Evolutionary conservation across 2,329 filamentous ascomycete genomes (phyloP).

Genomic region (Didymella glomerata): DNA sequence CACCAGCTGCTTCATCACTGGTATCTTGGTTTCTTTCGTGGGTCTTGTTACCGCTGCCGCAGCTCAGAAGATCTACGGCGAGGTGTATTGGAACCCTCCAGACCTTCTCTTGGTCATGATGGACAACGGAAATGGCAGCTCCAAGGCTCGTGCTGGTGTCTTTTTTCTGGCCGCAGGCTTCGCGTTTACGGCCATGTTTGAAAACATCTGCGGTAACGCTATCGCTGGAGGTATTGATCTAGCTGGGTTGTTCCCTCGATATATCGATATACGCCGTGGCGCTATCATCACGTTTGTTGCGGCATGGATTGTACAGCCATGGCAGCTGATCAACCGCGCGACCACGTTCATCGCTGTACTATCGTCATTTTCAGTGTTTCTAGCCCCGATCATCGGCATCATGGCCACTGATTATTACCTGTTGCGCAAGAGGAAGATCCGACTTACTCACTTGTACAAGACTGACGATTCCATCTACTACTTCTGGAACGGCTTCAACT

Average conservation of each 20-base stretch:
- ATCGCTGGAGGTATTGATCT: slow-evolving; percentile 50
- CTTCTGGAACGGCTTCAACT: slow-evolving; percentile 57
- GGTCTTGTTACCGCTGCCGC: slow-evolving; percentile 55
- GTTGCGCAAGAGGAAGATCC: slow-evolving; percentile 46
- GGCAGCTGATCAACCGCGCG: slow-evolving; percentile 50
- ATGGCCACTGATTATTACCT: slow-evolving; percentile 53
- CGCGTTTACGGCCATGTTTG: slow-evolving; percentile 52
- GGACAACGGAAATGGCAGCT: slow-evolving; percentile 54
- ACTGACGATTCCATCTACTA: slow-evolving; percentile 52
- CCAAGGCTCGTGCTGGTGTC: slow-evolving; percentile 46
- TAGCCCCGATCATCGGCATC: slow-evolving; percentile 52
- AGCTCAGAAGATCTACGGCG: slow-evolving; percentile 49
- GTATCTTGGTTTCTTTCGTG: slow-evolving; percentile 54
- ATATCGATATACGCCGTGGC: slow-evolving; percentile 48
- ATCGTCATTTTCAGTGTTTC: slow-evolving; percentile 55
- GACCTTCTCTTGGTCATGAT: slow-evolving; percentile 58
- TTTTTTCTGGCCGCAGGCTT: slow-evolving; percentile 51
- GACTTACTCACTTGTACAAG: slow-evolving; percentile 51
- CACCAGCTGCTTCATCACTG: slow-evolving; percentile 52
- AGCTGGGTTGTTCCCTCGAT: slow-evolving; percentile 45
- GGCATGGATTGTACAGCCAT: slow-evolving; percentile 49
- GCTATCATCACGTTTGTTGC: slow-evolving; percentile 49
- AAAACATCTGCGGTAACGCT: slow-evolving; percentile 51
- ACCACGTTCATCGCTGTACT: slow-evolving; percentile 51
- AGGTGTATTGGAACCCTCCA: slow-evolving; percentile 53